Evolutionary conservation across 352 stramenopile genomes (phyloP).

Genomic region (Globisporangium uncinulatum): DNA sequence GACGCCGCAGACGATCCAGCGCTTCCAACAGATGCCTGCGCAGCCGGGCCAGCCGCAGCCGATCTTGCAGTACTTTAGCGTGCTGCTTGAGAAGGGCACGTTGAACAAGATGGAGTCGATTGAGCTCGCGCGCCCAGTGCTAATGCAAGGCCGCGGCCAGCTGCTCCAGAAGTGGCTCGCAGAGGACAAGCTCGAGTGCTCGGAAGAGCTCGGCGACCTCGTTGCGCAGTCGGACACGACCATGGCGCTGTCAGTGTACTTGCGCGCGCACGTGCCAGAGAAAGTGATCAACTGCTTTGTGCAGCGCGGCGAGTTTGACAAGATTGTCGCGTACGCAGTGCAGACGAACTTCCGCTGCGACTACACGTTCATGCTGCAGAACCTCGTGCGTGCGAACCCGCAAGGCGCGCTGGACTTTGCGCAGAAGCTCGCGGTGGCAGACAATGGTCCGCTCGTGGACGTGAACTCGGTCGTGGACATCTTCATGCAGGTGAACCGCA

Average conservation of each 20-base stretch:
- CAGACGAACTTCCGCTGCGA: slow-evolving; percentile 98
- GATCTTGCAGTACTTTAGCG: slow-evolving; percentile 99
- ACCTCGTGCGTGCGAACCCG: slow-evolving; percentile 98
- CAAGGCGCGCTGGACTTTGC: slow-evolving; percentile 97
- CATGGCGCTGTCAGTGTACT: slow-evolving; percentile 98
- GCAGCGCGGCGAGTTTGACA: slow-evolving; percentile 98
- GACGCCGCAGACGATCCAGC: slow-evolving; percentile 97
- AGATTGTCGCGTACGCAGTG: slow-evolving; percentile 95
- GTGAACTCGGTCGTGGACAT: slow-evolving; percentile 99
- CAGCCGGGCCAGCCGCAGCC: slow-evolving; percentile 95
- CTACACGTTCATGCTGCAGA: slow-evolving; percentile 99
- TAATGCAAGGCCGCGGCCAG: slow-evolving; percentile 96
- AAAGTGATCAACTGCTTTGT: slow-evolving; percentile 99
- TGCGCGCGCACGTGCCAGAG: slow-evolving; percentile 95
- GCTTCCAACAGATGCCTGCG: slow-evolving; percentile 98
- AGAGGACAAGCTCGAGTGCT: slow-evolving; percentile 98
- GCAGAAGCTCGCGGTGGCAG: slow-evolving; percentile 96
- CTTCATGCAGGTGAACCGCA: slow-evolving; percentile 98
- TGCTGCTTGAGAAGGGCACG: slow-evolving; percentile 96
- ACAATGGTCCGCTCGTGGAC: slow-evolving; percentile 94
- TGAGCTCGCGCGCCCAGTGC: slow-evolving; percentile 96
- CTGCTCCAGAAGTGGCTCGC: slow-evolving; percentile 99
- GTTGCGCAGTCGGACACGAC: slow-evolving; percentile 94
- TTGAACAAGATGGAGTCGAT: slow-evolving; percentile 99
- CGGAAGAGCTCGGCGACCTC: slow-evolving; percentile 96